phyloP scores from a whole-genome alignment of 140 eudicot species.

The Cichorium intybus region DNA sequence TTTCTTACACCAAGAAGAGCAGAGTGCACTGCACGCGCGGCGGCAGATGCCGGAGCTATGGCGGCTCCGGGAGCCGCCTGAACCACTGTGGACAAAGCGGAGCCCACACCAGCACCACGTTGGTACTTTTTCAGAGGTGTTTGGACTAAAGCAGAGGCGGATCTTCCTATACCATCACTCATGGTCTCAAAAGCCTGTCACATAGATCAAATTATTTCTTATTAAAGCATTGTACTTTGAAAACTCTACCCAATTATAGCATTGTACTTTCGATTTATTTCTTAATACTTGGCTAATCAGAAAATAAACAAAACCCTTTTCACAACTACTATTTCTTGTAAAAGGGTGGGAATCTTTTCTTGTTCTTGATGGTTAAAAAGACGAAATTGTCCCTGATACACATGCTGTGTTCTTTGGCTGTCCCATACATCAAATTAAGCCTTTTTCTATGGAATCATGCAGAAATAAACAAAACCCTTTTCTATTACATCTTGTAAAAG shows the following conservation, averaged over 20 bases:
- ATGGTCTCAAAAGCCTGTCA: slow-evolving; percentile 84
- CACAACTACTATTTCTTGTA: background rate
- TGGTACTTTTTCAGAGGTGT: slow-evolving; percentile 58
- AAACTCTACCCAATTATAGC: no score
- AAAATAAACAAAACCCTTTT: background rate
- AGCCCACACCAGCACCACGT: slow-evolving; percentile 77
- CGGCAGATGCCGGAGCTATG: slow-evolving; percentile 92
- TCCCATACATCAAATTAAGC: background rate
- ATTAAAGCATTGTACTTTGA: background rate
- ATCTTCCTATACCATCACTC: slow-evolving; percentile 77
- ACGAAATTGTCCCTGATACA: no score
- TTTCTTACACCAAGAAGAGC: slow-evolving; percentile 95
- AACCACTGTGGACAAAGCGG: slow-evolving; percentile 76
- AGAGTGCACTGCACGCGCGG: slow-evolving; percentile 86
- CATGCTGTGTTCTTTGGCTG: no score
- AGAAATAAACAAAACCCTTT: background rate
- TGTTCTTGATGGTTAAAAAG: background rate
- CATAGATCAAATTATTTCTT: background rate
- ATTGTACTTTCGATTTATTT: background rate
- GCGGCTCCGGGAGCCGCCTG: slow-evolving; percentile 97
- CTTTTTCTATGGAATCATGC: background rate
- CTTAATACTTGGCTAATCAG: no score
- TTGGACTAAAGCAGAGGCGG: slow-evolving; percentile 57
- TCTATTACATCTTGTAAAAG: no score
- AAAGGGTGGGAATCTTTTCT: background rate